Conservation (phyloP, 768 basidiomycete species). For the Tricholoma terreum region DNA sequence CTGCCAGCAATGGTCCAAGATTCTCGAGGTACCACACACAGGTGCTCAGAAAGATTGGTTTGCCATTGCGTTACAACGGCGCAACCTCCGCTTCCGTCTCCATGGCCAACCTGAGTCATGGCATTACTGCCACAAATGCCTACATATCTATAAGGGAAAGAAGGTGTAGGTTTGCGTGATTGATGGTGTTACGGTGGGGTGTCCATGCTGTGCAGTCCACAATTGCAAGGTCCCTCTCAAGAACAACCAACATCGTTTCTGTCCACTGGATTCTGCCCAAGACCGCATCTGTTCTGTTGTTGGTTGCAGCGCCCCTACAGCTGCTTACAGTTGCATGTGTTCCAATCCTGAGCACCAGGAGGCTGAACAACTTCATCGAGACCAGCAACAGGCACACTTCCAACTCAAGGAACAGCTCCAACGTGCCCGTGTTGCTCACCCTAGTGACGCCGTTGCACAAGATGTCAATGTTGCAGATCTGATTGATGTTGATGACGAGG, state of each 20-base stretch:
- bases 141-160: constrained; percentile 7
- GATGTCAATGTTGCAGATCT: background rate
- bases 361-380: constrained; percentile 18
- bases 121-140: constrained; percentile 26
- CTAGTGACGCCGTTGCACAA: background rate
- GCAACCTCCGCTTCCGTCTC: constrained; percentile 20
- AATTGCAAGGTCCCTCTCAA: constrained; percentile 9
- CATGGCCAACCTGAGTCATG: constrained; percentile 22
- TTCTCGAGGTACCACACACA: no score
- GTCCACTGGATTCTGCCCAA: constrained; percentile 15
- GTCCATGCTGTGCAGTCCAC: background rate
- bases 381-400: constrained; percentile 21
- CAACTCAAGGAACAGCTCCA: constrained; percentile 15
- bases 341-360: constrained; percentile 14
- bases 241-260: constrained; percentile 19
- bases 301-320: constrained; percentile 11
- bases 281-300: constrained; percentile 17
- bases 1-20: background rate
- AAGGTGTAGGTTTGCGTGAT: background rate
- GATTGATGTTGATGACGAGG: background rate
- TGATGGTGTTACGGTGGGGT: background rate
- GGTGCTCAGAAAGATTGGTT: constrained; percentile 6
- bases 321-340: constrained; percentile 20
- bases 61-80: constrained; percentile 17
- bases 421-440: background rate